phyloP scores from a whole-genome alignment of 495 filamentous ascomycete species.

The Hypoxylon cercidicola region DNA sequence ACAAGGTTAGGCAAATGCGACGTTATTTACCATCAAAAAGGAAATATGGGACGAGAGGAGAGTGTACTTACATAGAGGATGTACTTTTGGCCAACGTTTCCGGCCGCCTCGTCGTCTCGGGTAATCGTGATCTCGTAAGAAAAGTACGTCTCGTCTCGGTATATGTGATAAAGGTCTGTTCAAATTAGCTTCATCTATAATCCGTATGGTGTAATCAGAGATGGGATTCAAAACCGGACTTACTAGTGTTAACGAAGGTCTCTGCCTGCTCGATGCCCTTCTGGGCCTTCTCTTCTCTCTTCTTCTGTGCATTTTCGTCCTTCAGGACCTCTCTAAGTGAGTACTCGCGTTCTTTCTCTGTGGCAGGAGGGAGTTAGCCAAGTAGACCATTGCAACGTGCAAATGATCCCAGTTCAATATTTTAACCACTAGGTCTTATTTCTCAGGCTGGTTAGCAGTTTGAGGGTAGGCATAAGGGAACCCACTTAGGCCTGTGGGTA shows the following conservation, averaged over 20 bases:
- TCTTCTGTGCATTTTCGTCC: constrained; percentile 25
- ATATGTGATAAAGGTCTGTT: constrained; percentile 34
- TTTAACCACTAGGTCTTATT: no score
- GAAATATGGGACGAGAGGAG: background rate
- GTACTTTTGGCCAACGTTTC: constrained; percentile 46
- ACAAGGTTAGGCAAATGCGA: background rate
- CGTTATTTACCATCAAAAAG: background rate
- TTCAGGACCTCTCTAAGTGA: constrained; percentile 29
- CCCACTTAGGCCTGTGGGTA: no score
- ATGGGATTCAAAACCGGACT: constrained; percentile 10
- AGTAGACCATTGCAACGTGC: background rate
- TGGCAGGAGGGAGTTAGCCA: background rate
- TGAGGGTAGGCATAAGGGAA: no score
- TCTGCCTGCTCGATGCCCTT: constrained; percentile 60
- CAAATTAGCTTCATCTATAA: background rate
- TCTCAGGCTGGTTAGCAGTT: no score
- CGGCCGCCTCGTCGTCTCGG: constrained; percentile 40
- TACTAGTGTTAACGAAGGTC: constrained; percentile 49
- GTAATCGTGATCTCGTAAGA: constrained; percentile 47
- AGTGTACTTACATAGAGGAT: constrained; percentile 45
- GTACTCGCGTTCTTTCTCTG: constrained; percentile 37
- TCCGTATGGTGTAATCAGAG: background rate
- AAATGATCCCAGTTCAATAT: no score
- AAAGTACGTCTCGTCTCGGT: constrained; percentile 49
- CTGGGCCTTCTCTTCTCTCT: constrained; percentile 55